Evolutionary conservation across 2,329 filamentous ascomycete species (phyloP).

Genomic region (Fusarium sp.): DNA sequence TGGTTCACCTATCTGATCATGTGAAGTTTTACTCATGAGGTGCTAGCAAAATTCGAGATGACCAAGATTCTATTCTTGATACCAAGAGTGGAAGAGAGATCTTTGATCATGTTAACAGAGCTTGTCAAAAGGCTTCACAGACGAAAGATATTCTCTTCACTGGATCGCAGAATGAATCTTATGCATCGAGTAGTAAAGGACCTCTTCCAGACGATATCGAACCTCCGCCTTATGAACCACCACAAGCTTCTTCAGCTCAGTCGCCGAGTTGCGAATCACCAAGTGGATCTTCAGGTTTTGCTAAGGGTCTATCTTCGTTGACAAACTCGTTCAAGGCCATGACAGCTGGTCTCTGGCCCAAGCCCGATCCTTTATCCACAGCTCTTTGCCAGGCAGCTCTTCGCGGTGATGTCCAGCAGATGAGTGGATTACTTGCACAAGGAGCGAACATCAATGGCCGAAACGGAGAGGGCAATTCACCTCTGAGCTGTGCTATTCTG

Average conservation of each 20-base stretch:
- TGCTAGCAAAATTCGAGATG: constrained; percentile 27
- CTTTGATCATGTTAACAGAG: constrained; percentile 35
- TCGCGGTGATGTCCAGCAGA: constrained; percentile 50
- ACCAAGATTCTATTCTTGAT: constrained; percentile 44
- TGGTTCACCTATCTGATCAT: not conserved
- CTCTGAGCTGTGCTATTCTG: constrained; percentile 51
- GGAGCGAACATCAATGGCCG: constrained; percentile 53
- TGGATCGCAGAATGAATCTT: not conserved
- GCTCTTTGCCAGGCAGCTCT: constrained; percentile 52
- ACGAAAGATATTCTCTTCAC: constrained; percentile 33
- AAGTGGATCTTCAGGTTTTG: constrained; percentile 26
- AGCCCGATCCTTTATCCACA: constrained; percentile 53
- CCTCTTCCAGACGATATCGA: constrained; percentile 19
- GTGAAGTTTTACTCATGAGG: not conserved
- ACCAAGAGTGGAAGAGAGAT: constrained; percentile 28
- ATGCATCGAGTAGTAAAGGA: constrained; percentile 32
- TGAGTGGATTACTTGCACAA: constrained; percentile 49
- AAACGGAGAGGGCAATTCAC: constrained; percentile 51
- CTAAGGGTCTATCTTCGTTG: constrained; percentile 46
- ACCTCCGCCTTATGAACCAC: constrained; percentile 44
- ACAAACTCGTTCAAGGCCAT: constrained; percentile 52
- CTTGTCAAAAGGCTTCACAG: constrained; percentile 32
- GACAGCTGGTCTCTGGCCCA: constrained; percentile 47
- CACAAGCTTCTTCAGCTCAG: constrained; percentile 24
- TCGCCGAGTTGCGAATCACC: constrained; percentile 7